phyloP scores from a whole-genome alignment of 2,329 filamentous ascomycete genomes.

The Annulohypoxylon truncatum region DNA sequence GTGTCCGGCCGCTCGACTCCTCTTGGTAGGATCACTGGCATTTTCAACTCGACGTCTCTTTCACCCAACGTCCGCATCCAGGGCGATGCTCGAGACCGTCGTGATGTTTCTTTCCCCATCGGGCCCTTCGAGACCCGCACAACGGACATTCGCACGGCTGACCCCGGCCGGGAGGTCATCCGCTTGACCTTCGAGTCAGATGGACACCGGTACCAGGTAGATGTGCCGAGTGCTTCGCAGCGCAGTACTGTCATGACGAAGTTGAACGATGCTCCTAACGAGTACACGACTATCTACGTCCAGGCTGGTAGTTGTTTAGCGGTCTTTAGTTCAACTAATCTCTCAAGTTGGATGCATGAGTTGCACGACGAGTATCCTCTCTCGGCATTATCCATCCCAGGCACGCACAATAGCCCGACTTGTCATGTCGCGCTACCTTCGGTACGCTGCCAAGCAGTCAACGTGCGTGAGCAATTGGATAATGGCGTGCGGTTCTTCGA shows the following conservation, averaged over 20 bases:
- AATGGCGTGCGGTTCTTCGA: slow-evolving; percentile 97
- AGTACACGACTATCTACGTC: slow-evolving; percentile 75
- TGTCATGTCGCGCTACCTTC: slow-evolving; percentile 87
- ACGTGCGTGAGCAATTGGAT: slow-evolving; percentile 79
- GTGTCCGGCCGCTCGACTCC: slow-evolving; percentile 58
- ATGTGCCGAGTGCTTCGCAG: slow-evolving; percentile 72
- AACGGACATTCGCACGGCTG: slow-evolving; percentile 71
- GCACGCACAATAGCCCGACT: slow-evolving; percentile 95
- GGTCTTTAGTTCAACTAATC: slow-evolving; percentile 77
- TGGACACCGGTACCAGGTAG: slow-evolving; percentile 75
- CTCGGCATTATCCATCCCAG: slow-evolving; percentile 87
- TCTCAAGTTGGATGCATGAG: slow-evolving; percentile 83
- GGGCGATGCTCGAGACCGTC: slow-evolving; percentile 68
- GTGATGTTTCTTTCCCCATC: slow-evolving; percentile 72
- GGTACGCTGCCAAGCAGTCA: slow-evolving; percentile 90
- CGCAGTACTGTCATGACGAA: slow-evolving; percentile 71
- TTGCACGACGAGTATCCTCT: slow-evolving; percentile 78
- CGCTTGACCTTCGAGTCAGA: slow-evolving; percentile 79
- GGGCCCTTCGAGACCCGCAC: slow-evolving; percentile 74
- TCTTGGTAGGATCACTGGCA: slow-evolving; percentile 56
- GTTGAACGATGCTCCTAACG: slow-evolving; percentile 61
- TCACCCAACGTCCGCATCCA: slow-evolving; percentile 57
- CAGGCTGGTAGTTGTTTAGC: slow-evolving; percentile 65
- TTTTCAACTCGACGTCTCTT: slow-evolving; percentile 57
- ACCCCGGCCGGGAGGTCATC: slow-evolving; percentile 72